Evolutionary conservation across 768 basidiomycete genomes (phyloP).

Genomic region (Rhodotorula paludigena): DNA sequence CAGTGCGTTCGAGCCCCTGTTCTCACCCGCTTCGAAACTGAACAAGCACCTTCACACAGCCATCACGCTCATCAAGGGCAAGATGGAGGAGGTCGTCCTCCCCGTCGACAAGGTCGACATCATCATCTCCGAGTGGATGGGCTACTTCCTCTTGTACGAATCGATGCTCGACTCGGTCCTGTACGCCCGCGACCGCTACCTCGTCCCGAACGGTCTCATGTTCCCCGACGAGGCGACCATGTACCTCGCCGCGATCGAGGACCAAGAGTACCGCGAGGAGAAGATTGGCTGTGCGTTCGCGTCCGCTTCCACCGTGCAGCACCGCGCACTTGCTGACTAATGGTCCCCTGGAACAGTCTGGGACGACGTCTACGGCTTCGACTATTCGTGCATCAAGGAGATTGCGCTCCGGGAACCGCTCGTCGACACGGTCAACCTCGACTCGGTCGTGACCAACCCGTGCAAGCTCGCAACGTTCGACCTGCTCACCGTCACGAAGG

Average conservation of each 20-base stretch:
- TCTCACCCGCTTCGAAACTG: conserved; percentile 45
- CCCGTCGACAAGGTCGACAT: conserved; percentile 92
- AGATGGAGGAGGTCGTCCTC: conserved; percentile 85
- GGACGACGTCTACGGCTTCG: conserved; percentile 99
- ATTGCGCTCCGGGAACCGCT: conserved; percentile 93
- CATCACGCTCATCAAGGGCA: conserved; percentile 94
- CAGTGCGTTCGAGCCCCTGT: conserved; percentile 52
- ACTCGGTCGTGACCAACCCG: conserved; percentile 88
- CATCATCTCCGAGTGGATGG: conserved; percentile 99
- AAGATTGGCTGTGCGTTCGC: conserved; percentile 88
- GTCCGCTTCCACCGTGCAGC: conserved; percentile 9
- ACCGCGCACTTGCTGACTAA: neutral
- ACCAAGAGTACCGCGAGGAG: conserved; percentile 99
- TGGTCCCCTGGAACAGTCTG: conserved; percentile 63
- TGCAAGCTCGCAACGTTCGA: conserved; percentile 88
- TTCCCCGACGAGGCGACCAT: conserved; percentile 93
- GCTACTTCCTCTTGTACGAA: conserved; percentile 94
- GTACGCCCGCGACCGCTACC: conserved; percentile 91
- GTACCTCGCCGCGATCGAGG: conserved; percentile 94
- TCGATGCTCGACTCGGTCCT: conserved; percentile 99
- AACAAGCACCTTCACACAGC: conserved; percentile 33
- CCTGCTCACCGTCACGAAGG: conserved; percentile 84
- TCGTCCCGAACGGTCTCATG: conserved; percentile 78
- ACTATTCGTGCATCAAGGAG: conserved; percentile 98
- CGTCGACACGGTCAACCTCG: conserved; percentile 97